Conservation (phyloP, 345 rosid species). For the Pelargonium nanum region DNA sequence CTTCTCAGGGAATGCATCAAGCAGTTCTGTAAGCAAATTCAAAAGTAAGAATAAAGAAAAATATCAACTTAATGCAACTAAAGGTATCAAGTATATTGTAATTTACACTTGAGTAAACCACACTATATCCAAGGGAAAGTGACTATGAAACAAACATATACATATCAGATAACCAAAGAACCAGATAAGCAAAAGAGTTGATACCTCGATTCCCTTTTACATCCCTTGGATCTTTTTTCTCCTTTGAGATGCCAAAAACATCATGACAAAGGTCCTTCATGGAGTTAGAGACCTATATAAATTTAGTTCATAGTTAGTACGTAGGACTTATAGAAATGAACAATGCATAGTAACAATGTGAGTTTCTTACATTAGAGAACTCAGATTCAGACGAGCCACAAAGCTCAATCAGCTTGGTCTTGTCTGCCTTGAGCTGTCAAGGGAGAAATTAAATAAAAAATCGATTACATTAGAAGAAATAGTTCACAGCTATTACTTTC, state of each 20-base stretch:
- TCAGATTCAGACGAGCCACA: slow-evolving; percentile 88
- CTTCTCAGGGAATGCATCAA: slow-evolving; percentile 62
- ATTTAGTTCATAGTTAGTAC: neutral
- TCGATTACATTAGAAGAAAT: neutral
- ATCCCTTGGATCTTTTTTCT: slow-evolving; percentile 43
- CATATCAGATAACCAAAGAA: neutral
- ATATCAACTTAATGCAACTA: neutral
- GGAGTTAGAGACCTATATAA: slow-evolving; percentile 46
- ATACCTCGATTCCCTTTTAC: slow-evolving; percentile 48
- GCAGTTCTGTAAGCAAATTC: slow-evolving; percentile 27
- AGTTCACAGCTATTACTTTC: neutral
- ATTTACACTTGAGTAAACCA: neutral
- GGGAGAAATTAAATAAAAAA: neutral
- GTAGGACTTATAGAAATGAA: neutral
- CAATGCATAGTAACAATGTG: neutral
- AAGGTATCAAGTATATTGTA: neutral
- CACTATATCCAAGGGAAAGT: neutral
- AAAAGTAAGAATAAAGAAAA: neutral
- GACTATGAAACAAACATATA: neutral
- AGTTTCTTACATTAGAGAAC: slow-evolving; percentile 57
- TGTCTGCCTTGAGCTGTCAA: slow-evolving; percentile 78
- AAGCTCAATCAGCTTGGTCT: slow-evolving; percentile 67
- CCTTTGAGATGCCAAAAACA: slow-evolving; percentile 36
- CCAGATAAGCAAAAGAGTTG: neutral
- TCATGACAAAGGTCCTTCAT: slow-evolving; percentile 66